Base-by-base conservation (phyloP, 2,329 filamentous ascomycete species). In the Calycina marina region DNA sequence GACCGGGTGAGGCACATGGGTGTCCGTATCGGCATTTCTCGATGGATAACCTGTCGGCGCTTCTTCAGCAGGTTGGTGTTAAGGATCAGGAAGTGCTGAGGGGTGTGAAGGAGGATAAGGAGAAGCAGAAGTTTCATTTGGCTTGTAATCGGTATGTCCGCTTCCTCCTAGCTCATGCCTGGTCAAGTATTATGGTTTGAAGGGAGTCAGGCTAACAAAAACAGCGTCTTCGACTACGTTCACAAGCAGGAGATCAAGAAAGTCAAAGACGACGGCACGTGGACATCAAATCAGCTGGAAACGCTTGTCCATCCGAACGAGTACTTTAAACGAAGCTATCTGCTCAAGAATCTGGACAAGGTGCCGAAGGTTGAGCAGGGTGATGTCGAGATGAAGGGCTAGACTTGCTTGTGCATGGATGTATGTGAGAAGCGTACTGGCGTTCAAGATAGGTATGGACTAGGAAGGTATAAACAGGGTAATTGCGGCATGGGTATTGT, bases 241-340 rank as follows among this genome's bases (percentile, higher is more conserved):
- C 86, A 98, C 56, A 86, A 81, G 52, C 62, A 63, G 12, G 79
- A 88, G 53, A 72, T 90, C 37, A 79, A 74, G 51, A 73, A 69
- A 49, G 81, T 78, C 40, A 82, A 77, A 56, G 80, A 86, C 25
- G 75, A 84, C 30, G 67, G 72, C 4, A 63, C 75, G 31, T 78
- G 78, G 73, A 74, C 66, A 9, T 60, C 76, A 5, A 72, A 73
- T 11, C 82, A 93, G 53, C 64, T 93, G 25, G 88, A 96, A 57
- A 96, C 88, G 0, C 93, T 98, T 51, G 77, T 93, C 14, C 90
- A 98, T 57, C 90, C 90, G 8, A 98, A 98, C 54, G 86, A 88
- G 43, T 98, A 94, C 58, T 98, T 96, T 58, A 94, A 93, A 65
- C 69, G 88, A 35, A 93, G 85, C 53, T 96, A 84, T 55, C 50